These are phyloP conservation scores for Podila epicladia DNA, from an alignment of 192 early-diverging fungal genomes.

Conservation along the genomic window DNA sequence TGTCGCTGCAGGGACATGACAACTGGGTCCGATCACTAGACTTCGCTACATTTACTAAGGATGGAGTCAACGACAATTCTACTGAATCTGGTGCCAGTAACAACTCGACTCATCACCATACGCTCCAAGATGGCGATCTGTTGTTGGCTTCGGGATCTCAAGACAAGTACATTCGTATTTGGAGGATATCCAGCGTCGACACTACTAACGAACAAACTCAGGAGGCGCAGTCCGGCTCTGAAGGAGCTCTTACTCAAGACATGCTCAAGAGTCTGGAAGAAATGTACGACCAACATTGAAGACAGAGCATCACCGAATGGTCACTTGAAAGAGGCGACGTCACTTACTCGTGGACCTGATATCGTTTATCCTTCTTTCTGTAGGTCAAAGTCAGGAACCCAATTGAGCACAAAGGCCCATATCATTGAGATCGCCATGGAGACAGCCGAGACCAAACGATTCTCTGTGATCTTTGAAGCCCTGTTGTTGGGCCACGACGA, in stretches of 20 bases:
- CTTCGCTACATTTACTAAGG: slow-evolving; percentile 69
- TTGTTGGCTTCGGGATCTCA: slow-evolving; percentile 91
- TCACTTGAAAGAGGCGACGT: neutral
- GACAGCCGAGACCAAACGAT: slow-evolving; percentile 35
- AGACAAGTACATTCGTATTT: slow-evolving; percentile 93
- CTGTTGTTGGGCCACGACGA: slow-evolving; percentile 96
- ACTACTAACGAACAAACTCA: slow-evolving; percentile 1
- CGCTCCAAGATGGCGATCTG: slow-evolving; percentile 77
- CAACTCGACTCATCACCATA: slow-evolving; percentile 49
- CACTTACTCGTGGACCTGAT: neutral
- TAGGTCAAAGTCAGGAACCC: slow-evolving; percentile 62
- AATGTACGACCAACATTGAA: slow-evolving; percentile 13
- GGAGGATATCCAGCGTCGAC: slow-evolving; percentile 72
- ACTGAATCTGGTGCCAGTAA: slow-evolving; percentile 2
- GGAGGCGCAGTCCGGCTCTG: slow-evolving; percentile 11
- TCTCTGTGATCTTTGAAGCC: slow-evolving; percentile 85
- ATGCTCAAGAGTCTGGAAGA: slow-evolving; percentile 53
- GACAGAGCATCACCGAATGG: neutral
- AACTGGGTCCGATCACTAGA: slow-evolving; percentile 92
- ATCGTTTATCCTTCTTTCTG: neutral
- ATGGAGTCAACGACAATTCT: slow-evolving; percentile 14
- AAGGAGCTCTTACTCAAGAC: slow-evolving; percentile 49
- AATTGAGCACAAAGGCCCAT: slow-evolving; percentile 90
- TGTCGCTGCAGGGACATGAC: slow-evolving; percentile 87
- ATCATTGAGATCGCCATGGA: slow-evolving; percentile 64